phyloP scores from a whole-genome alignment of 2,329 filamentous ascomycete species.

The Diaporthe humulicola region DNA sequence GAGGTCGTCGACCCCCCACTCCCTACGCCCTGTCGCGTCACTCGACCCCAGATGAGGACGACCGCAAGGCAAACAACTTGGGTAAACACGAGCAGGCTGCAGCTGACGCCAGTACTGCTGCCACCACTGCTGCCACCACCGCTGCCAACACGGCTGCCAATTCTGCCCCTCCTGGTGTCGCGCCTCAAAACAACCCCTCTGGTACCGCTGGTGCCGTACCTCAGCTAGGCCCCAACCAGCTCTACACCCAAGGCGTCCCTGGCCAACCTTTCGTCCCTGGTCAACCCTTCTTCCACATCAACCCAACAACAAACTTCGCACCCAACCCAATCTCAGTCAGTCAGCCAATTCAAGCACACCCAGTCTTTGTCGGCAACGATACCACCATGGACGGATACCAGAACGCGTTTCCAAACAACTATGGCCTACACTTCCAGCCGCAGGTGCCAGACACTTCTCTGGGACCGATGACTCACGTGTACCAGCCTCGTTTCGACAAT shows the following conservation, averaged over 20 bases:
- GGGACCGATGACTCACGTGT: slow-evolving; percentile 68
- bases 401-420: slow-evolving; percentile 56
- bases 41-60: not conserved
- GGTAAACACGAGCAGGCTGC: not conserved
- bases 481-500: slow-evolving; percentile 66
- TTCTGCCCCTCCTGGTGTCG: slow-evolving; percentile 3
- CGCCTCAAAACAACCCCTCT: slow-evolving; percentile 33
- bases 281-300: slow-evolving; percentile 24
- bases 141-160: slow-evolving; percentile 3
- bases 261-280: slow-evolving; percentile 19
- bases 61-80: not conserved
- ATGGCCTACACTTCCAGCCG: slow-evolving; percentile 68
- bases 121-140: not conserved
- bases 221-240: slow-evolving; percentile 39
- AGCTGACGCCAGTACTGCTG: not conserved
- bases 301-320: slow-evolving; percentile 18
- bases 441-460: slow-evolving; percentile 70
- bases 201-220: slow-evolving; percentile 5
- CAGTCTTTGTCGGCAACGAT: not conserved
- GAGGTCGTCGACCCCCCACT: slow-evolving; percentile 3
- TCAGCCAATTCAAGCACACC: slow-evolving; percentile 24
- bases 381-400: slow-evolving; percentile 55
- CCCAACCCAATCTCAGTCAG: not conserved
- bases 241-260: slow-evolving; percentile 39
- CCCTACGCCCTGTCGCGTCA: slow-evolving; percentile 6